Conservation (phyloP, 208 protist genomes). For the Leishmania amazonensis region DNA sequence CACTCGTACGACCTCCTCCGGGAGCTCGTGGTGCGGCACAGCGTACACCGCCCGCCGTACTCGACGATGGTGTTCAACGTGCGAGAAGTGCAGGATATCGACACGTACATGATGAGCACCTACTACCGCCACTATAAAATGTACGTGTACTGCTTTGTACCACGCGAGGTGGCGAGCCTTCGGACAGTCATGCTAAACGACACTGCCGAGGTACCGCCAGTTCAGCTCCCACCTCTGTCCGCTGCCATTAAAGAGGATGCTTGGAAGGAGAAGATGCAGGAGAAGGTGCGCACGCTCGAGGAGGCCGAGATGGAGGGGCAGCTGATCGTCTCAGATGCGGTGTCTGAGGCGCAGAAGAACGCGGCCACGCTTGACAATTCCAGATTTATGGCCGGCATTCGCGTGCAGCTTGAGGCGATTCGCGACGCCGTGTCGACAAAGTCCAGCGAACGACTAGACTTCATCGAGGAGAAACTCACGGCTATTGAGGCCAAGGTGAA, state of each 20-base stretch:
- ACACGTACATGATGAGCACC: slow-evolving; percentile 84
- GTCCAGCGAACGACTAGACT: slow-evolving; percentile 60
- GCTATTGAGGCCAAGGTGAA: slow-evolving; percentile 80
- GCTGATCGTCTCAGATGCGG: slow-evolving; percentile 38
- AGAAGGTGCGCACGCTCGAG: slow-evolving; percentile 57
- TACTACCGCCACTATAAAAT: slow-evolving; percentile 94
- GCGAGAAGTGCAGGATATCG: slow-evolving; percentile 81
- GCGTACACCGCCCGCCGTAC: slow-evolving; percentile 88
- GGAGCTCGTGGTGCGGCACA: slow-evolving; percentile 79
- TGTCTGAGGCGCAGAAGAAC: slow-evolving; percentile 45
- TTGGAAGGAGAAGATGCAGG: slow-evolving; percentile 78
- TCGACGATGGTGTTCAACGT: slow-evolving; percentile 83
- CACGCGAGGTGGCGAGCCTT: slow-evolving; percentile 62
- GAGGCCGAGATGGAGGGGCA: slow-evolving; percentile 48
- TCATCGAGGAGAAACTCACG: slow-evolving; percentile 73
- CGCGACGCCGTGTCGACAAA: slow-evolving; percentile 59
- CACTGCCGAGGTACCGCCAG: slow-evolving; percentile 57
- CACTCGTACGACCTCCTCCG: slow-evolving; percentile 77
- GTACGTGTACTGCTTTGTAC: slow-evolving; percentile 91
- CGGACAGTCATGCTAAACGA: slow-evolving; percentile 48
- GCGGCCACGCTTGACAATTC: slow-evolving; percentile 54
- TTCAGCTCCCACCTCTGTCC: slow-evolving; percentile 55
- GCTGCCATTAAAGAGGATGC: slow-evolving; percentile 53
- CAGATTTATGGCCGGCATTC: slow-evolving; percentile 66
- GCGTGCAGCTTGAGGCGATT: slow-evolving; percentile 83